Conservation (phyloP, 2,329 filamentous ascomycete genomes). For the Diaporthe velutina region DNA sequence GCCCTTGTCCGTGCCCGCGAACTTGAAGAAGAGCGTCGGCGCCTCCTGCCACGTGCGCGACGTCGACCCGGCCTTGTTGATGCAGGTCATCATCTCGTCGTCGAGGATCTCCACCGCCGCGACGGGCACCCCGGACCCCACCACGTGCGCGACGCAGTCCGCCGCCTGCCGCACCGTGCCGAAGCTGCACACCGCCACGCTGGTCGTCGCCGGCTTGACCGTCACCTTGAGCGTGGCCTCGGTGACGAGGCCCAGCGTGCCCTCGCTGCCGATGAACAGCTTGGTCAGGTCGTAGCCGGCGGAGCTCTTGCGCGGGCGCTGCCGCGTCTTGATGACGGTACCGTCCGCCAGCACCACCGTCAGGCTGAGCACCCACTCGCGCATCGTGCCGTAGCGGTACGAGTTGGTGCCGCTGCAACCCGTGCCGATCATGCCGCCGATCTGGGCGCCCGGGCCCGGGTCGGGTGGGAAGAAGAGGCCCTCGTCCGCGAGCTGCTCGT, state of each 20-base stretch:
- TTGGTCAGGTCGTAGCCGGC: slow-evolving; percentile 93
- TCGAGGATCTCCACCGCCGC: slow-evolving; percentile 95
- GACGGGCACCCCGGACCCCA: slow-evolving; percentile 84
- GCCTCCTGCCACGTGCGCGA: slow-evolving; percentile 76
- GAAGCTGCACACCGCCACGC: slow-evolving; percentile 79
- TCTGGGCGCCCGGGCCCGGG: slow-evolving; percentile 85
- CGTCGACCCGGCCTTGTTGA: slow-evolving; percentile 76
- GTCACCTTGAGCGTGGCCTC: slow-evolving; percentile 92
- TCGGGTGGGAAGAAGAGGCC: slow-evolving; percentile 88
- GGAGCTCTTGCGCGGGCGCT: slow-evolving; percentile 74
- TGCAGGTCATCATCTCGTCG: slow-evolving; percentile 86
- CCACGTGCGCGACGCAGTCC: slow-evolving; percentile 83
- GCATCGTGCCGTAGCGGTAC: slow-evolving; percentile 89
- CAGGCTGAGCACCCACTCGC: slow-evolving; percentile 86
- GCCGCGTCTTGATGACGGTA: slow-evolving; percentile 83
- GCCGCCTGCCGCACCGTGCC: slow-evolving; percentile 76
- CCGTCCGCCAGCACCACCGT: slow-evolving; percentile 88
- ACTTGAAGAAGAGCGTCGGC: slow-evolving; percentile 89
- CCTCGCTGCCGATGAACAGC: slow-evolving; percentile 91
- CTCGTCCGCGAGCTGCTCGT: slow-evolving; percentile 75
- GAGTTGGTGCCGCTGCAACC: slow-evolving; percentile 80
- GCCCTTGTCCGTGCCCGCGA: slow-evolving; percentile 75
- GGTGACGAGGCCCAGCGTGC: slow-evolving; percentile 90
- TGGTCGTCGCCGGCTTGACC: slow-evolving; percentile 82
- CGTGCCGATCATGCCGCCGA: slow-evolving; percentile 84